Evolutionary conservation across 257 asterid genomes (phyloP), one percentile per base, ranked within the genome.

Genomic region (Gentiana straminea): DNA sequence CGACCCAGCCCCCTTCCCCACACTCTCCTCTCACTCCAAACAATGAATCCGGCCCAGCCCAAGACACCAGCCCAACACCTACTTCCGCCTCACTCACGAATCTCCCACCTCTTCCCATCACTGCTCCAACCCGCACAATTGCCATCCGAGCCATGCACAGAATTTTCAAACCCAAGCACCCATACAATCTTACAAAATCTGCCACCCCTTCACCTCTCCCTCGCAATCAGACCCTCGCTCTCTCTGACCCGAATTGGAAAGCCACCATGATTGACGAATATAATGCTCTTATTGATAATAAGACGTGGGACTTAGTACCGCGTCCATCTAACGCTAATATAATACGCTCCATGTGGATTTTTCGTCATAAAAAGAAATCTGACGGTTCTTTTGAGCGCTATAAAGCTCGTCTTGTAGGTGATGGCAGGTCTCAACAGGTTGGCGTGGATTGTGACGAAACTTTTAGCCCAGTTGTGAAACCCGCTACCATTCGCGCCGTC

Each of bases 381-480:
- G 38, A 33, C 36, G 39, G 57, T 2, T 9, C 3, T 52, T 24
- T 52, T 7, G 34, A 34, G 10, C 5, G 57, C 15, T 52, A 52
- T 8, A 52, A 52, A 37, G 36, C 57, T 6, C 34, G 57, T 6
- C 36, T 34, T 34, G 39, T 52, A 10, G 39, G 13, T 7, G 4
- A 37, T 2, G 57, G 39, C 9, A 32, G 36, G n/a, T 52, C 57
- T 32, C 57, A 52, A 24, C 35, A 52, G 4, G 4, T 32, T 4
- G 57, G 38, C 34, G 7, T 52, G 5, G 13, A 52, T 1, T 52
- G 34, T 24, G 57, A 52, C 7, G 39, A 33, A 4, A 52, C n/a
- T 12, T 52, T 52, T n/a, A 32, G 38, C 13, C 37, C 57, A 3
- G 57, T 52, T n/a, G 57, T 52, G 4, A 52, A 52, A 52, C 57